These are phyloP conservation scores for Allium fistulosum DNA, from an alignment of 106 monocot genomes.

Conservation along the genomic window DNA sequence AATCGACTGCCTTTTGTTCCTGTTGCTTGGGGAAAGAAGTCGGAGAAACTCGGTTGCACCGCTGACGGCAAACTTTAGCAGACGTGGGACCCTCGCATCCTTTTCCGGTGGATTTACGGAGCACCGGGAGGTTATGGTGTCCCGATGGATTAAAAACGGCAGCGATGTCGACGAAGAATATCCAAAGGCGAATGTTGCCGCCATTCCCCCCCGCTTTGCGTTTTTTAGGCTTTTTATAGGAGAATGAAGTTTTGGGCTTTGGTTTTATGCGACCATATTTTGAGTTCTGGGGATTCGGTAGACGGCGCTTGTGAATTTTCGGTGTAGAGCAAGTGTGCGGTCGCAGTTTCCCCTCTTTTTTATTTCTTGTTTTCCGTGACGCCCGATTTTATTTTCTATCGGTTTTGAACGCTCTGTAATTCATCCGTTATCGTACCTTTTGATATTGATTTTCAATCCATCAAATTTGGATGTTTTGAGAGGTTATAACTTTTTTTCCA, in stretches of 20 bases:
- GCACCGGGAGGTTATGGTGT: slow-evolving; percentile 11
- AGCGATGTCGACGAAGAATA: not conserved
- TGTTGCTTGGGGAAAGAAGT: slow-evolving; percentile 28
- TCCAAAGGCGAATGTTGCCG: not conserved
- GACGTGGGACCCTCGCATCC: slow-evolving; percentile 15
- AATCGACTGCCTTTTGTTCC: not conserved
- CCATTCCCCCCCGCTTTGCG: not conserved
- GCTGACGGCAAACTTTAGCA: slow-evolving; percentile 31
- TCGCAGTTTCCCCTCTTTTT: no score
- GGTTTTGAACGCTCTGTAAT: no score
- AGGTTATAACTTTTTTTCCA: no score
- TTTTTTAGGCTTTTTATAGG: not conserved
- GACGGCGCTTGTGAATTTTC: no score
- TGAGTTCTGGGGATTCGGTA: no score
- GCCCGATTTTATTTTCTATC: no score
- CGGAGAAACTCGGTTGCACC: slow-evolving; percentile 47
- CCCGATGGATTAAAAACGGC: not conserved
- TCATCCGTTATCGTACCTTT: no score
- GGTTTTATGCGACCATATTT: no score
- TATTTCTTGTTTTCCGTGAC: accelerated
- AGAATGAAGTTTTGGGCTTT: no score
- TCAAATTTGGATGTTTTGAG: no score
- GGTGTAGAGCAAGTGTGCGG: no score
- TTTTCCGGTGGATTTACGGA: slow-evolving; percentile 8
- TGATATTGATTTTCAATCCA: no score